These are phyloP conservation scores for Yarrowia bubula DNA, from an alignment of 805 yeast genomes.

Conservation along the genomic window DNA sequence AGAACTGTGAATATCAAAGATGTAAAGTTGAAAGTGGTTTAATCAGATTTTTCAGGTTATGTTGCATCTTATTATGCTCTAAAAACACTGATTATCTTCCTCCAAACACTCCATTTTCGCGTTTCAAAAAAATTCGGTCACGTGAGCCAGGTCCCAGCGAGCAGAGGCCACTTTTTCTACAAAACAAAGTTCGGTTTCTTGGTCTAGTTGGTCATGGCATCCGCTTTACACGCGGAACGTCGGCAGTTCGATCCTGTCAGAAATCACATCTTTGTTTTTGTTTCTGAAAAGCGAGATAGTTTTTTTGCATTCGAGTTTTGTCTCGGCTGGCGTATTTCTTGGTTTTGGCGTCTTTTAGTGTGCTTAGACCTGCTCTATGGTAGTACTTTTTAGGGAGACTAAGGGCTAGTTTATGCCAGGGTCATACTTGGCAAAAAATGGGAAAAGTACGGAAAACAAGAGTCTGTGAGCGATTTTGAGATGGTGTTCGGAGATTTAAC, in stretches of 20 bases:
- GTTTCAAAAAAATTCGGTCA: neutral
- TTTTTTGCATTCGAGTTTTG: neutral
- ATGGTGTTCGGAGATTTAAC: no score
- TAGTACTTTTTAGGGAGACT: no score
- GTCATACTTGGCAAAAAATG: no score
- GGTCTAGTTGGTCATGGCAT: conserved; percentile 24
- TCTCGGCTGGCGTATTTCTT: neutral
- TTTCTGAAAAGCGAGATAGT: neutral
- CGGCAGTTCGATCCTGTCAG: conserved; percentile 24
- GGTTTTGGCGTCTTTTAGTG: neutral
- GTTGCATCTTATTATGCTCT: no score
- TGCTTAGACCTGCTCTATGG: no score
- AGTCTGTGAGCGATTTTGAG: no score
- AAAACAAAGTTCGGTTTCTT: neutral
- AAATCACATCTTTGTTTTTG: neutral
- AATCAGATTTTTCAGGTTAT: no score
- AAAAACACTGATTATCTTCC: neutral
- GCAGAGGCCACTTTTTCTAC: neutral
- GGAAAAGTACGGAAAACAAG: no score
- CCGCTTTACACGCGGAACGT: conserved; percentile 24
- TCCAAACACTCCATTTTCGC: neutral
- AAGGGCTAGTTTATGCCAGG: no score
- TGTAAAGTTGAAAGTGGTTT: no score
- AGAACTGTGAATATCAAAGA: no score
- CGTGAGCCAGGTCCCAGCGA: neutral